Evolutionary conservation across 306 rosid genomes (phyloP).

Genomic region (Castanopsis chinensis): DNA sequence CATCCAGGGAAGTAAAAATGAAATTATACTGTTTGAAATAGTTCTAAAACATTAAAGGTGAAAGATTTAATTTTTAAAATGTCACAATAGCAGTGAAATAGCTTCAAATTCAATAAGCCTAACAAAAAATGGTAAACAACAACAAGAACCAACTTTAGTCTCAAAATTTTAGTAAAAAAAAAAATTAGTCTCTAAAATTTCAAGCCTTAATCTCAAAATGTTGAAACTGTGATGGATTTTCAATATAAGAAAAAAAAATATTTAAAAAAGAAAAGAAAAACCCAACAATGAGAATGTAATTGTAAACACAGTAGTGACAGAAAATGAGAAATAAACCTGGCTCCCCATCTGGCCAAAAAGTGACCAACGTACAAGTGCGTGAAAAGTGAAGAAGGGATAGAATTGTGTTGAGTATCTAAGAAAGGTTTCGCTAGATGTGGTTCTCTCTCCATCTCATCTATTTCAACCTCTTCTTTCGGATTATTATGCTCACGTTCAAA

Average conservation of each 20-base stretch:
- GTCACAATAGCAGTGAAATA: not conserved
- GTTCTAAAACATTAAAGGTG: not conserved
- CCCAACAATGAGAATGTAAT: not conserved
- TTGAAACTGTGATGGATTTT: no score
- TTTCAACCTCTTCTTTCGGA: constrained; percentile 3
- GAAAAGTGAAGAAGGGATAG: constrained; percentile 41
- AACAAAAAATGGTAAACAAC: not conserved
- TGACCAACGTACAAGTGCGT: constrained; percentile 54
- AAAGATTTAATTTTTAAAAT: not conserved
- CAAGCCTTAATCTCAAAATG: no score
- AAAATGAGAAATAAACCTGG: constrained; percentile 48
- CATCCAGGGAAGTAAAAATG: not conserved
- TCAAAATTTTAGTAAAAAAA: no score
- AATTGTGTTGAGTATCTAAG: not conserved
- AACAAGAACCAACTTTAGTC: no score
- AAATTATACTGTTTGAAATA: not conserved
- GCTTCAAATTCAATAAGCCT: not conserved
- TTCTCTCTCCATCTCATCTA: constrained; percentile 38
- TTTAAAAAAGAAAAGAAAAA: not conserved
- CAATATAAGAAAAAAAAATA: no score
- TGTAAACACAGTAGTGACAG: not conserved
- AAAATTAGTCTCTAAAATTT: no score
- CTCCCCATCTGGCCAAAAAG: constrained; percentile 80
- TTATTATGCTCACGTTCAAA: no score
- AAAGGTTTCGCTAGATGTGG: constrained; percentile 19